Percentiles rank a stretch among this genome's conserved stretches.
Evolutionary conservation across 2,329 filamentous ascomycete species (phyloP).

Genomic region (Fusarium sp.): DNA sequence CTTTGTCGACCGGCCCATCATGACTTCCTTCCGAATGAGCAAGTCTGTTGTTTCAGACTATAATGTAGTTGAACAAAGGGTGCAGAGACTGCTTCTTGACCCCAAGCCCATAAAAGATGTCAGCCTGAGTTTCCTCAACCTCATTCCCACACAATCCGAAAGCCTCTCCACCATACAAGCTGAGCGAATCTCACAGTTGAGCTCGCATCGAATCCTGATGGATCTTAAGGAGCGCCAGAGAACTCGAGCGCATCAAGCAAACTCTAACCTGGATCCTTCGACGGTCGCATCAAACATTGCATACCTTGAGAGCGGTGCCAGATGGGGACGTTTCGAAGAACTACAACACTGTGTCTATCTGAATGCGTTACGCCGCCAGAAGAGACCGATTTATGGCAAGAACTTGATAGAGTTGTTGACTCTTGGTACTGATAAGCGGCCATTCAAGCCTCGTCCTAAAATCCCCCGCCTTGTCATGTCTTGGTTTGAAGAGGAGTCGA

Average conservation of each 20-base stretch:
- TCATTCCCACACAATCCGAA: constrained; percentile 80
- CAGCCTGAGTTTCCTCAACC: constrained; percentile 81
- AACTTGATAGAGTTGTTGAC: constrained; percentile 82
- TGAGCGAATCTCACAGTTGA: constrained; percentile 73
- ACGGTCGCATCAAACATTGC: constrained; percentile 77
- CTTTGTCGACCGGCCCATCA: constrained; percentile 95
- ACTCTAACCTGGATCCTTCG: constrained; percentile 71
- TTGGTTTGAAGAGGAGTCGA: constrained; percentile 81
- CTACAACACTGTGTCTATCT: constrained; percentile 85
- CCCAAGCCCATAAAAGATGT: constrained; percentile 73
- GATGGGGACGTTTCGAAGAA: constrained; percentile 80
- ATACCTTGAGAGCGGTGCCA: constrained; percentile 78
- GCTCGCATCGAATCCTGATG: constrained; percentile 76
- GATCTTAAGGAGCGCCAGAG: constrained; percentile 80
- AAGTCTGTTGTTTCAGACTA: constrained; percentile 82
- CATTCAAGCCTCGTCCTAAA: constrained; percentile 70
- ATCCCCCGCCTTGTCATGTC: constrained; percentile 74
- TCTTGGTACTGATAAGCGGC: constrained; percentile 70
- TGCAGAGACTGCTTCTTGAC: constrained; percentile 75
- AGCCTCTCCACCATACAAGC: constrained; percentile 67
- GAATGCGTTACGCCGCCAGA: constrained; percentile 83
- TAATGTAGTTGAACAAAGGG: constrained; percentile 76
- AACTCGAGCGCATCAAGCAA: constrained; percentile 67
- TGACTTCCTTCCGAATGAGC: constrained; percentile 94
- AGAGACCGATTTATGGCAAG: constrained; percentile 84